Percentiles rank a stretch among this genome's conserved stretches.
Conservation (phyloP, 352 stramenopile species). For the Pythium brassicae region DNA sequence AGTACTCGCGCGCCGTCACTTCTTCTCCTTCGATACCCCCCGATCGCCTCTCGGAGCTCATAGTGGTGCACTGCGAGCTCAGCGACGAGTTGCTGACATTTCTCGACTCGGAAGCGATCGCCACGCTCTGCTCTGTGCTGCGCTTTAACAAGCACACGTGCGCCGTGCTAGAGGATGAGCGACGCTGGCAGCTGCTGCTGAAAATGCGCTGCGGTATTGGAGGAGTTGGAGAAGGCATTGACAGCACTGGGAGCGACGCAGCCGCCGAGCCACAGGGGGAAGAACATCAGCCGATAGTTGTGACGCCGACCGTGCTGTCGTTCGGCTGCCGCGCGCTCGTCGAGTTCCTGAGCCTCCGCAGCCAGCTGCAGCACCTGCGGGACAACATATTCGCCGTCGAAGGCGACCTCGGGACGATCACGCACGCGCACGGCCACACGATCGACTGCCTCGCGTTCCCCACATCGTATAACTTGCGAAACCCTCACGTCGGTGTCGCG, state of each 20-base stretch:
- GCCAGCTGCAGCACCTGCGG: slow-evolving; percentile 34
- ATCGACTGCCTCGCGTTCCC: slow-evolving; percentile 69
- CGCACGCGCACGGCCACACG: slow-evolving; percentile 10
- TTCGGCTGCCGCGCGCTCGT: slow-evolving; percentile 13
- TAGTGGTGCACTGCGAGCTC: slow-evolving; percentile 7
- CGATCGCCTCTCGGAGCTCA: not conserved
- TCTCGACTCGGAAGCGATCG: slow-evolving; percentile 10
- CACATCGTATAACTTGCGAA: slow-evolving; percentile 31
- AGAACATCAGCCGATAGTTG: not conserved
- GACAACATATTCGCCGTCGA: slow-evolving; percentile 28
- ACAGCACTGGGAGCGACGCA: not conserved
- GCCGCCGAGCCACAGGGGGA: not conserved
- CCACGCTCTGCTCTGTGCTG: not conserved
- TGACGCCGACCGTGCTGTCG: slow-evolving; percentile 1
- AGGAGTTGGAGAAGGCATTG: not conserved
- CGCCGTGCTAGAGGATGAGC: slow-evolving; percentile 2
- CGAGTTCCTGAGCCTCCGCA: slow-evolving; percentile 40
- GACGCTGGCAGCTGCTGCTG: slow-evolving; percentile 2
- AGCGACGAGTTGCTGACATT: slow-evolving; percentile 11
- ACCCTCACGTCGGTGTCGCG: slow-evolving; percentile 40
- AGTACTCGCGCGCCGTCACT: not conserved
- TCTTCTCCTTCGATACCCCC: not conserved
- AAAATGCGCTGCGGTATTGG: slow-evolving; percentile 4
- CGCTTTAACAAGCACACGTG: not conserved
- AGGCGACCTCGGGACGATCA: slow-evolving; percentile 42